Conservation (phyloP, 768 basidiomycete species). For the Rossbeevera mucosa region DNA sequence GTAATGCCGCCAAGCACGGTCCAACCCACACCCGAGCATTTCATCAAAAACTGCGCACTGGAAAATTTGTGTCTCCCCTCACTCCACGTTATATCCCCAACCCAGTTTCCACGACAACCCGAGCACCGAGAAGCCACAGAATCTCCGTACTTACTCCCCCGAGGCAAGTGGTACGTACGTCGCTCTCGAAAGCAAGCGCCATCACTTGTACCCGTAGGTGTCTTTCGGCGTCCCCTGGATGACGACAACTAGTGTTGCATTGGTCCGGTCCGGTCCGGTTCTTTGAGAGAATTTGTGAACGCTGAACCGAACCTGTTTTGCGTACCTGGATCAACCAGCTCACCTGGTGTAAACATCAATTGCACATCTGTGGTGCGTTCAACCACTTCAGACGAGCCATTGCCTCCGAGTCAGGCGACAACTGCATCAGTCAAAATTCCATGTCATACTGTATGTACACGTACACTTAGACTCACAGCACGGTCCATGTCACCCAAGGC, state of each 20-base stretch:
- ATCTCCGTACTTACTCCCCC: no score
- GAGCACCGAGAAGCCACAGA: conserved; percentile 3
- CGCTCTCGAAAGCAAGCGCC: no score
- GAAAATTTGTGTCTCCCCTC: background rate
- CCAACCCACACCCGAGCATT: background rate
- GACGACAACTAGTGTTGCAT: no score
- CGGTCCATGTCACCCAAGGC: background rate
- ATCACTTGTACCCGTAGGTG: no score
- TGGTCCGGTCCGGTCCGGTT: no score
- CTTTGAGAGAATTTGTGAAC: no score
- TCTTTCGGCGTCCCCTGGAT: no score
- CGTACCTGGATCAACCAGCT: background rate
- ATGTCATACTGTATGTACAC: no score
- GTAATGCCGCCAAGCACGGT: no score
- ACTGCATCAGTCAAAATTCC: background rate
- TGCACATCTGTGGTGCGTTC: background rate
- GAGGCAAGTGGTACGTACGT: no score
- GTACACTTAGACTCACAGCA: background rate
- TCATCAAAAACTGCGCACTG: conserved; percentile 3
- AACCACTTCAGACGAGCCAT: background rate
- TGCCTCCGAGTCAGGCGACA: background rate
- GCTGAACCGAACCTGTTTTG: no score
- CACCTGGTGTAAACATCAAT: background rate
- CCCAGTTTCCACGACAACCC: conserved; percentile 5
- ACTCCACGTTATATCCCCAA: background rate